Percentiles rank a stretch among this genome's conserved stretches.
Conservation (phyloP, 768 basidiomycete genomes). For the Inosperma sp. region DNA sequence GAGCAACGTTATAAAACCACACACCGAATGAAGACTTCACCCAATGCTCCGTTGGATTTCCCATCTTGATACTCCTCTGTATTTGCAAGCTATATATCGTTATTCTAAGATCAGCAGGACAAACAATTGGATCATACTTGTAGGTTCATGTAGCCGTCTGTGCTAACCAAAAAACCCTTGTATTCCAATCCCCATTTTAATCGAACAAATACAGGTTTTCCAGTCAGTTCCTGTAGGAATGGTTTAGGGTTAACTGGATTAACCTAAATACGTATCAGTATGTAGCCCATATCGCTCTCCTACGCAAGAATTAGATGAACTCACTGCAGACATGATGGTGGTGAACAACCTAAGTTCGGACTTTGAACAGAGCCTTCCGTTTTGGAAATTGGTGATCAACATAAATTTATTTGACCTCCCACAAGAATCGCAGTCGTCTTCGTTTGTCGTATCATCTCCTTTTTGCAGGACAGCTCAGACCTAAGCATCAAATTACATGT, state of each 20-base stretch:
- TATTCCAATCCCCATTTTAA: conserved; percentile 99
- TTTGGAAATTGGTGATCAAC: too few relatives aligned
- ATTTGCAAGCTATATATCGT: conserved; percentile 75
- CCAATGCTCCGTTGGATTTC: conserved; percentile 91
- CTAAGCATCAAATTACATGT: conserved; percentile 56
- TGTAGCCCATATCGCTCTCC: conserved; percentile 8
- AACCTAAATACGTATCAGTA: conserved; percentile 42
- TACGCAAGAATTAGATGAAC: conserved; percentile 25
- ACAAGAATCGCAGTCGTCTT: neutral
- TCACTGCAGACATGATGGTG: conserved; percentile 64
- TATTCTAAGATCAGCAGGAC: neutral
- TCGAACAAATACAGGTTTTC: conserved; percentile 90
- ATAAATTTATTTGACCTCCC: too few relatives aligned
- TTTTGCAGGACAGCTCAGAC: conserved; percentile 3
- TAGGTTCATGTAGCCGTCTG: conserved; percentile 99
- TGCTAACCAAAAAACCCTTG: conserved; percentile 98
- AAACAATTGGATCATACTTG: conserved; percentile 53
- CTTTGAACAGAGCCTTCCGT: conserved; percentile 30
- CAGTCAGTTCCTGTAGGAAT: conserved; percentile 96
- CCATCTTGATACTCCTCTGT: conserved; percentile 98
- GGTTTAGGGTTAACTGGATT: conserved; percentile 98
- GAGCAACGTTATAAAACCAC: conserved; percentile 23
- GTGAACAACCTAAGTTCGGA: conserved; percentile 35
- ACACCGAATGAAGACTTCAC: conserved; percentile 97
- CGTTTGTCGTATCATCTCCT: conserved; percentile 6